phyloP scores from a whole-genome alignment of 75 land plant species.

The Sequoiadendron giganteum region DNA sequence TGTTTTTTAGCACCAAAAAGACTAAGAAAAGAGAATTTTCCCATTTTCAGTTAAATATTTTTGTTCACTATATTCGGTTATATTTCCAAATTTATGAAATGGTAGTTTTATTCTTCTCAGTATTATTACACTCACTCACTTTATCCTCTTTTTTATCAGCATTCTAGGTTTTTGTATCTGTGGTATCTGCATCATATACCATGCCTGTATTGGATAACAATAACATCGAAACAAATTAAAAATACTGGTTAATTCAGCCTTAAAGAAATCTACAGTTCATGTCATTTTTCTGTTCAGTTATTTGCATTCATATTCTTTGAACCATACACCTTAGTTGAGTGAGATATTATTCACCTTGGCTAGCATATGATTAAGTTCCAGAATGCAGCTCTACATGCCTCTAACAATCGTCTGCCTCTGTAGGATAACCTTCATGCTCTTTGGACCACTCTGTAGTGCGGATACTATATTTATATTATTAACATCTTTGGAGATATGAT shows the following conservation, averaged over 20 bases:
- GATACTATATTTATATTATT: neutral
- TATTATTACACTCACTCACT: too few relatives aligned
- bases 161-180: too few relatives aligned
- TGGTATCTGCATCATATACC: neutral
- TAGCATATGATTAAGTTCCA: neutral
- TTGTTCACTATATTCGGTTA: neutral
- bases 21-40: too few relatives aligned
- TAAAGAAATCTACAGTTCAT: neutral
- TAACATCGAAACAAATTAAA: neutral
- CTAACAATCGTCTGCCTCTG: neutral
- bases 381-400: neutral
- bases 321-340: neutral
- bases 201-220: neutral
- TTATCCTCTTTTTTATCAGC: too few relatives aligned
- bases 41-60: neutral
- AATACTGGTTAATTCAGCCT: neutral
- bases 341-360: neutral
- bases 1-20: too few relatives aligned
- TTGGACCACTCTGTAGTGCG: neutral
- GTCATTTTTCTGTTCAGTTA: neutral
- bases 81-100: too few relatives aligned
- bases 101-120: too few relatives aligned
- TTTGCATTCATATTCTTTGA: neutral
- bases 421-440: neutral
- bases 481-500: neutral